Evolutionary conservation across 2,329 filamentous ascomycete species (phyloP).

Genomic region (Aureobasidium sp.): DNA sequence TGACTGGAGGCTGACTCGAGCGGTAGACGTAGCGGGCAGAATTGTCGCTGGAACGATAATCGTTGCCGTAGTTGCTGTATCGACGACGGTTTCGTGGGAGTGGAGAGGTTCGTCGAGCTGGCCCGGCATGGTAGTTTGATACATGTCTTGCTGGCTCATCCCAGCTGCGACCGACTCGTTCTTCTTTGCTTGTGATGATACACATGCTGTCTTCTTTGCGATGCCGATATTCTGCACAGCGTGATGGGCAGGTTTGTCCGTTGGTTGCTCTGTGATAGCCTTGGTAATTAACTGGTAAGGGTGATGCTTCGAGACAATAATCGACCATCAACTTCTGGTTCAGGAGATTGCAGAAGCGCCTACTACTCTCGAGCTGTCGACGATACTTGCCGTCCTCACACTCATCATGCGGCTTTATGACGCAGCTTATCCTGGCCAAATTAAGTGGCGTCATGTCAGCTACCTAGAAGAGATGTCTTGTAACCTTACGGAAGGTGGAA

Average conservation of each 20-base stretch:
- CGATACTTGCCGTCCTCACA: neutral
- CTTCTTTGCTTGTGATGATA: constrained; percentile 20
- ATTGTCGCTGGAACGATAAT: neutral
- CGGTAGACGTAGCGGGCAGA: constrained; percentile 1
- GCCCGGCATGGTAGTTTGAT: constrained; percentile 23
- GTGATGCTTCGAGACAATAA: neutral
- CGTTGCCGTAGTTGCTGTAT: constrained; percentile 3
- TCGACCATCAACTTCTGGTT: neutral
- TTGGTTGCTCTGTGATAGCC: neutral
- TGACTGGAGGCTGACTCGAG: constrained; percentile 20
- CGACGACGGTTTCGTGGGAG: neutral
- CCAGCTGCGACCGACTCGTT: constrained; percentile 15
- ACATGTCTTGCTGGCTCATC: constrained; percentile 23
- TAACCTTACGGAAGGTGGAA: neutral
- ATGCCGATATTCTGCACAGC: neutral
- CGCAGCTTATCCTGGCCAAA: neutral
- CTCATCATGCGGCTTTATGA: neutral
- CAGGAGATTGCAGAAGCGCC: neutral
- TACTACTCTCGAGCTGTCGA: neutral
- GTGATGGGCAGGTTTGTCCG: neutral
- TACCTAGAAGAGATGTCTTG: neutral
- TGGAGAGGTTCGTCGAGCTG: constrained; percentile 9
- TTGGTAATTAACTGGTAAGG: neutral
- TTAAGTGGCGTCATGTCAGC: neutral
- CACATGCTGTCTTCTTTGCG: constrained; percentile 18